Evolutionary conservation across 129 eudicot genomes (phyloP), one percentile per base, ranked within the genome.

Genomic region (Flaveria sonorensis): DNA sequence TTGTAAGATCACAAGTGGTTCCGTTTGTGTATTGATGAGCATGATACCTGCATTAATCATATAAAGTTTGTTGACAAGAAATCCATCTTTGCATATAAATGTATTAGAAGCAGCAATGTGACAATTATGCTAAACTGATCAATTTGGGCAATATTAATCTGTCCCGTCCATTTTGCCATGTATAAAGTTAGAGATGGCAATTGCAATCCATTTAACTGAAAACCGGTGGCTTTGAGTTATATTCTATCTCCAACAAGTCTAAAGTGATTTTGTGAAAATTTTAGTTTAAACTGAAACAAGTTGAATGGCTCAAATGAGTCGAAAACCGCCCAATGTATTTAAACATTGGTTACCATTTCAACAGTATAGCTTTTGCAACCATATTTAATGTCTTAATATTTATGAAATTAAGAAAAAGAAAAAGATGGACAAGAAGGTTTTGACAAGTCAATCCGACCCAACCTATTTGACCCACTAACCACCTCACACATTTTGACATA

Each of bases 11-110:
- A 82, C 99, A 94, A 52, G 78, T 56, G 71, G 99, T 94, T 76
- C 97, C 99, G 85, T 94, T 94, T 42, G 79, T 91, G 81, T 91
- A 94, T 32, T 74, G 84, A 72, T 94, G 99, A 77, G 99, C 89
- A 59, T 91, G 99, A 82, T 94, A 94, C 90, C 99, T 94, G 78
- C 82, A 84, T 51, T 39, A 71, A 48, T 19, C 40, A 63, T 62
- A 50, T 60, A 72, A 20, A 26, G 14, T 1, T 10, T 47, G 48
- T 20, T 47, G 19, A 59, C 63, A 70, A 28, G 14, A 57, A 59
- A n/a, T 9, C 40, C 28, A 10, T 26, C 51, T 75, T 11, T 14
- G 43, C 39, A 21, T 43, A 42, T 39, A 20, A 1, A 7, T 57
- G 52, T 39, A 47, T 64, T n/a, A 46, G 71, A 15, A 65, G 45